Base-by-base conservation (phyloP, 345 rosid species). In the Moricandia arvensis region DNA sequence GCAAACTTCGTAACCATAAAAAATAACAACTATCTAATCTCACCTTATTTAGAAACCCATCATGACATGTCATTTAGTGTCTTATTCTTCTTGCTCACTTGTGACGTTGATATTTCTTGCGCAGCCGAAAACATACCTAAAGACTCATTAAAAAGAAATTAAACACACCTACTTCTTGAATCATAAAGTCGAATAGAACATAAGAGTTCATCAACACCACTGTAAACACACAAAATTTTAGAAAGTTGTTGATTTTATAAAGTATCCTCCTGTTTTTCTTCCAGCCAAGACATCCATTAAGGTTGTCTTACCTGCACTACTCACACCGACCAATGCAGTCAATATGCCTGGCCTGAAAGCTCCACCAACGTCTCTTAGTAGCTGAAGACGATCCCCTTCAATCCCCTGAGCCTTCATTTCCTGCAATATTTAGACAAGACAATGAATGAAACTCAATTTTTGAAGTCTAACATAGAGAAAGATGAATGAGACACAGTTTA, bases 281-380 rank as follows among this genome's bases (percentile, higher is more conserved):
- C 98, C 97, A 2, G 97, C 97, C 57, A 93, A 74, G 27, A 93
- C 98, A 79, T 93, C 98, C 98, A 93, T 91, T 53, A 93, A 80
- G 58, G 98, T 93, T 35, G 98, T 93, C 85, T 93, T 93, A 59
- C 98, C 98, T 13, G 98, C 98, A 71, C 98, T 97, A 81, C 91
- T 93, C 7, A 93, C 96, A 69, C 97, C 97, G 11, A 93, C 93
- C 38, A 93, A 76, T 41, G 98, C 98, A 68, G 98, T 93, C 79
- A 93, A 66, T 63, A 89, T 71, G 6, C 96, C 93, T 47, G 97
- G 98, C 63, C 93, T 83, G 79, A 93, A 93, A 53, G 91, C 89
- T 63, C 97, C 97, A 66, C 93, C 83, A 43, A 88, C 93, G 57
- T 85, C 88, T 30, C 80, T 78, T 68, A 93, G 82, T 72, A 93